phyloP scores from a whole-genome alignment of 2,329 filamentous ascomycete species.

The Colletotrichum magnum region DNA sequence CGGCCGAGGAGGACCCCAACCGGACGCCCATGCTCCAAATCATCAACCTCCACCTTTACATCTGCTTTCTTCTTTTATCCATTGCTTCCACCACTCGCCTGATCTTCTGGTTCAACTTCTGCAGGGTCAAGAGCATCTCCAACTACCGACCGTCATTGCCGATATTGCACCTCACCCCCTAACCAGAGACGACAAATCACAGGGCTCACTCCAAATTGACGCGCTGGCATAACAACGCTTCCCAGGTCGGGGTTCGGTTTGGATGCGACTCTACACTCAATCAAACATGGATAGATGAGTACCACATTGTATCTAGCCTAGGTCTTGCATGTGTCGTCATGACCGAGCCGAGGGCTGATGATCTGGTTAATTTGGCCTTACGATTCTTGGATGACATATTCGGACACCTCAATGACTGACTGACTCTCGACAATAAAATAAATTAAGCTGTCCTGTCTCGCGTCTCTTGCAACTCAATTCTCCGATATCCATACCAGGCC shows the following conservation, averaged over 20 bases:
- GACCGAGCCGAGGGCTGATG: no score
- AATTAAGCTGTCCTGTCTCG: no score
- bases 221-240: neutral
- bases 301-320: no score
- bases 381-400: no score
- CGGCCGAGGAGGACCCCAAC: neutral
- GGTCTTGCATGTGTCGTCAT: no score
- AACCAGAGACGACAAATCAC: conserved; percentile 4
- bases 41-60: neutral
- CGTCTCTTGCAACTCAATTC: no score
- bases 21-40: neutral
- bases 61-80: neutral
- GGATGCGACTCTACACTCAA: no score
- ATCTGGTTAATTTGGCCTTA: no score
- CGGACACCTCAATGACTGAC: no score
- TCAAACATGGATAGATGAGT: no score
- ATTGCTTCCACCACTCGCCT: neutral
- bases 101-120: neutral
- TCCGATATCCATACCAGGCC: neutral
- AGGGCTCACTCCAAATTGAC: conserved; percentile 17
- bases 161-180: neutral
- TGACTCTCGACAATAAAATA: no score
- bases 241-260: no score
- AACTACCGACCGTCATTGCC: conserved; percentile 28
- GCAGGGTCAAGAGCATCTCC: neutral